Conservation (phyloP, 208 protist species). For the Trypanosoma mega region DNA sequence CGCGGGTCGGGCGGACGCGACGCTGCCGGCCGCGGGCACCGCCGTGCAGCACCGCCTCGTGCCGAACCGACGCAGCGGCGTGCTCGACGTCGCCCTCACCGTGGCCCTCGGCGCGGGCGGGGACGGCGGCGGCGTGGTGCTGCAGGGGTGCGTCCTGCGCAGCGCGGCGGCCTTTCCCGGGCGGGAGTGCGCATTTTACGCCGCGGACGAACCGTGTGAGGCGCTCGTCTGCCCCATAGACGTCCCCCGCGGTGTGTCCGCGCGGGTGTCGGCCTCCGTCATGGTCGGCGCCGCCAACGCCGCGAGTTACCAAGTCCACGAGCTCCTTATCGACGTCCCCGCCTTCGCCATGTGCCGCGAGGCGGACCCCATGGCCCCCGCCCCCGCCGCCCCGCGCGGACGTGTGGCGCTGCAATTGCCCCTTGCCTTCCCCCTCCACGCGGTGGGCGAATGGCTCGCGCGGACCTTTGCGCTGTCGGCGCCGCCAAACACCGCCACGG, state of each 20-base stretch:
- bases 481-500: conserved; percentile 26
- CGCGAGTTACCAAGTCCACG: conserved; percentile 82
- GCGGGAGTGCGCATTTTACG: conserved; percentile 43
- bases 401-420: conserved; percentile 52
- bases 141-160: conserved; percentile 70
- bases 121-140: too few species aligned
- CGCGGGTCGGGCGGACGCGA: conserved; percentile 57
- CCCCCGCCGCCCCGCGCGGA: conserved; percentile 31
- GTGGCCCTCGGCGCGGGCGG: conserved; percentile 27
- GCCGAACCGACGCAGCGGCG: conserved; percentile 27
- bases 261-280: conserved; percentile 66
- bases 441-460: conserved; percentile 46
- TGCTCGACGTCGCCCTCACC: conserved; percentile 43
- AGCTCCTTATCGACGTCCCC: conserved; percentile 71
- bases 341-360: conserved; percentile 83
- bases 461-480: conserved; percentile 48
- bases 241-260: conserved; percentile 54
- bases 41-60: conserved; percentile 33
- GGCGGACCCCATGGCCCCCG: conserved; percentile 10
- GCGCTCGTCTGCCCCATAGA: conserved; percentile 58
- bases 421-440: conserved; percentile 33
- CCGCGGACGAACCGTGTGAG: conserved; percentile 32
- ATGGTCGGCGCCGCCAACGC: conserved; percentile 68
- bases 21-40: conserved; percentile 51
- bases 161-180: conserved; percentile 47